These are phyloP conservation scores for Ogataea nitratoaversa DNA, from an alignment of 805 yeast species.

Conservation along the genomic window DNA sequence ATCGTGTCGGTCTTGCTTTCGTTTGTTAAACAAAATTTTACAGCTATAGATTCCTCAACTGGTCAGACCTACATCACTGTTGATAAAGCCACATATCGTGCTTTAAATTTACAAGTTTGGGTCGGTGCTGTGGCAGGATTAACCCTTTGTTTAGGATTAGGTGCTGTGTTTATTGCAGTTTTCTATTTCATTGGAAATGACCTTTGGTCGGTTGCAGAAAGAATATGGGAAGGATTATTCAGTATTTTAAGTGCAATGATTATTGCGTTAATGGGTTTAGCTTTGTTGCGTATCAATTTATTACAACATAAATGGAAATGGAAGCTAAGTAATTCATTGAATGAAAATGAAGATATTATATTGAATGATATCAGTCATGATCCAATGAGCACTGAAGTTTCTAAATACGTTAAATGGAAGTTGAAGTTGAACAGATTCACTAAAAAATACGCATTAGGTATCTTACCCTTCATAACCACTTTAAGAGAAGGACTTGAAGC, in stretches of 20 bases:
- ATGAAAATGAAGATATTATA: conserved; percentile 14
- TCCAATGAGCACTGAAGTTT: conserved; percentile 17
- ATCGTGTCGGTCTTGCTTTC: conserved; percentile 71
- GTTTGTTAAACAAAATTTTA: conserved; percentile 58
- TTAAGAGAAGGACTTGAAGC: conserved; percentile 90
- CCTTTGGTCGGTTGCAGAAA: conserved; percentile 82
- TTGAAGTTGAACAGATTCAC: conserved; percentile 34
- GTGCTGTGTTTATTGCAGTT: conserved; percentile 61
- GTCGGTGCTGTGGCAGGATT: conserved; percentile 75
- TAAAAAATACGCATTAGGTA: conserved; percentile 62
- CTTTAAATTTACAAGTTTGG: conserved; percentile 70
- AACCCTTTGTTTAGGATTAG: conserved; percentile 63
- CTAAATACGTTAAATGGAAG: conserved; percentile 9
- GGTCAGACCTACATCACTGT: conserved; percentile 26
- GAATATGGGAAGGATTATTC: conserved; percentile 84
- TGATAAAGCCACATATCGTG: conserved; percentile 33
- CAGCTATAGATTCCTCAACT: conserved; percentile 30
- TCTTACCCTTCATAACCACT: conserved; percentile 81
- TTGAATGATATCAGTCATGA: conserved; percentile 13
- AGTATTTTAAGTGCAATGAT: conserved; percentile 73
- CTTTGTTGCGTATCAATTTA: conserved; percentile 74
- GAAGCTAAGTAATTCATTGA: conserved; percentile 35
- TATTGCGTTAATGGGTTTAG: conserved; percentile 83
- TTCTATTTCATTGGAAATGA: conserved; percentile 80
- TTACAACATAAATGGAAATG: conserved; percentile 78